Conservation (phyloP, 140 eudicot species). For the Stevia rebaudiana region DNA sequence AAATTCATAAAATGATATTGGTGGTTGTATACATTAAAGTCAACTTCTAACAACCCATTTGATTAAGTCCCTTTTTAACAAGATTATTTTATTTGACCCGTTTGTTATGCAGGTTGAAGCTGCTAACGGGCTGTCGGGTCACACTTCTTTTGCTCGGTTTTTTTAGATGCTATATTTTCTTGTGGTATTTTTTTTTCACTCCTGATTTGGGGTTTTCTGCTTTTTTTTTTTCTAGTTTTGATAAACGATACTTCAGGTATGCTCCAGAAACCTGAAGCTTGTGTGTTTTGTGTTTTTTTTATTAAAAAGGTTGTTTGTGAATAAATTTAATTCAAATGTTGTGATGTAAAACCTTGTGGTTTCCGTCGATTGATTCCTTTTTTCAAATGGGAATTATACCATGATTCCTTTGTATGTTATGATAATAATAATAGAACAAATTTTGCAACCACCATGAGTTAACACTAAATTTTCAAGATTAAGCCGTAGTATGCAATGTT, state of each 20-base stretch:
- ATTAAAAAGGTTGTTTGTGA: constrained; percentile 25
- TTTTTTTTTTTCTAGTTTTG: constrained; percentile 22
- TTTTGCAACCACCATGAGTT: not conserved
- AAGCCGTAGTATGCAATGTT: too few species aligned
- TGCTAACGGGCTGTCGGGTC: constrained; percentile 3
- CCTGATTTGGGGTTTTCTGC: constrained; percentile 24
- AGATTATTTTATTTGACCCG: not conserved
- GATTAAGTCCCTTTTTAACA: not conserved
- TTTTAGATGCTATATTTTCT: constrained; percentile 17
- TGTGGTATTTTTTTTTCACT: constrained; percentile 15
- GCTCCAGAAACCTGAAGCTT: constrained; percentile 15
- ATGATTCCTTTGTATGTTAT: not conserved
- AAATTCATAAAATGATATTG: not conserved
- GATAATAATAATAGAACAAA: not conserved
- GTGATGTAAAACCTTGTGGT: constrained; percentile 8
- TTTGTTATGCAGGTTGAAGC: constrained; percentile 23
- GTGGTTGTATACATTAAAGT: not conserved
- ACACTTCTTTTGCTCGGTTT: constrained; percentile 3
- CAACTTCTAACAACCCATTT: not conserved
- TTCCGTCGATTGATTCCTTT: constrained; percentile 13
- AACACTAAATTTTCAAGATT: not conserved
- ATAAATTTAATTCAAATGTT: constrained; percentile 13
- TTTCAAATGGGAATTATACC: not conserved
- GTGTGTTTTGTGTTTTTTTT: not conserved
- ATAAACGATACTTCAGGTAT: constrained; percentile 12